Conservation (phyloP, 345 rosid species). For the Toxicodendron radicans region DNA sequence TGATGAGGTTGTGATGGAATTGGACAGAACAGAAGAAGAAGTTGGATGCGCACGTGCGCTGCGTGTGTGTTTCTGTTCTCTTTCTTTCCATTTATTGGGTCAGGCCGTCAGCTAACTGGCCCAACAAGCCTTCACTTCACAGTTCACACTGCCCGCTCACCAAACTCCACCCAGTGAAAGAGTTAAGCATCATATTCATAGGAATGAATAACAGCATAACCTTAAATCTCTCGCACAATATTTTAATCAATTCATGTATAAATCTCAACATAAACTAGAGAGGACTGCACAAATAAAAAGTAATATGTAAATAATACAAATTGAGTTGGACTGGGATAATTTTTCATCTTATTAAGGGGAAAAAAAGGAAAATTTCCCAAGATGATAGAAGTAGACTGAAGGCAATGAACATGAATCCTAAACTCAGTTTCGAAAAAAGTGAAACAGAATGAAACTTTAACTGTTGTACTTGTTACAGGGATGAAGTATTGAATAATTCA, state of each 20-base stretch:
- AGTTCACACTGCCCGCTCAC: not conserved
- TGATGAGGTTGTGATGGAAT: conserved; percentile 33
- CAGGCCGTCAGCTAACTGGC: not conserved
- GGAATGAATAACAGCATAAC: too few relatives aligned
- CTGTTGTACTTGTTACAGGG: not conserved
- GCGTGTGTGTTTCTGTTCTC: not conserved
- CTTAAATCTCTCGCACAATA: too few relatives aligned
- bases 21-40: too few relatives aligned
- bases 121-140: not conserved
- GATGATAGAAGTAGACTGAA: not conserved
- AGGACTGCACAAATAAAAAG: too few relatives aligned
- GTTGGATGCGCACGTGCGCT: not conserved
- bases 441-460: not conserved
- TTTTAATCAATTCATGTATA: too few relatives aligned
- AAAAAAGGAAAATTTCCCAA: not conserved
- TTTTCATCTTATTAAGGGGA: not conserved
- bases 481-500: conserved; percentile 1
- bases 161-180: too few relatives aligned
- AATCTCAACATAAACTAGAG: too few relatives aligned
- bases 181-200: too few relatives aligned
- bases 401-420: not conserved
- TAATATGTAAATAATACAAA: too few relatives aligned
- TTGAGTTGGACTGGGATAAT: not conserved
- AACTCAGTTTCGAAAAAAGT: not conserved
- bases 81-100: not conserved